These are phyloP conservation scores for Tolypocladium ovalisporum DNA, from an alignment of 2,329 filamentous ascomycete genomes.

Conservation along the genomic window DNA sequence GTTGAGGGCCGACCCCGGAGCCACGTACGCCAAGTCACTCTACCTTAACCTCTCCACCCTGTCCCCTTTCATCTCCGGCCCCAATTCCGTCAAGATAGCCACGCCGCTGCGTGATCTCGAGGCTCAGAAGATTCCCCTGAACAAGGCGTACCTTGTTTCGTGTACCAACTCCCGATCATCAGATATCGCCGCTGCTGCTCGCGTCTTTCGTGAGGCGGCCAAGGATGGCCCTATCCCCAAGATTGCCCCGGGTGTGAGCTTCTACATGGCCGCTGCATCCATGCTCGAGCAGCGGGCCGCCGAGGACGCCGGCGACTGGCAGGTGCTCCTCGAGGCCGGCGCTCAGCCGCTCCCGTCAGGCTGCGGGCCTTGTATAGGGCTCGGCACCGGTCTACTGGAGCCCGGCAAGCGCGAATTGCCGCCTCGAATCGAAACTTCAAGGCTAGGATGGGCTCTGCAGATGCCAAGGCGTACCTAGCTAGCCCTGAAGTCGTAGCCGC, in stretches of 20 bases:
- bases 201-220: conserved; percentile 70
- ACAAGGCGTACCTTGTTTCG: conserved; percentile 80
- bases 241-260: conserved; percentile 63
- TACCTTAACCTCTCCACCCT: conserved; percentile 76
- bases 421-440: conserved; percentile 86
- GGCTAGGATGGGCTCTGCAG: conserved; percentile 62
- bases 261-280: conserved; percentile 85
- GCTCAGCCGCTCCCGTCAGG: conserved; percentile 47
- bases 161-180: conserved; percentile 82
- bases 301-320: conserved; percentile 75
- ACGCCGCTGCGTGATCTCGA: conserved; percentile 68
- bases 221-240: conserved; percentile 53
- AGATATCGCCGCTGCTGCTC: conserved; percentile 71
- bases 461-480: conserved; percentile 71
- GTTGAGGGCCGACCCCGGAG: conserved; percentile 61
- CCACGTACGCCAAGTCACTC: conserved; percentile 72
- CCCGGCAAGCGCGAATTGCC: conserved; percentile 73
- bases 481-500: conserved; percentile 89
- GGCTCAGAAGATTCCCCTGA: conserved; percentile 59
- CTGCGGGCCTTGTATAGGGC: conserved; percentile 79
- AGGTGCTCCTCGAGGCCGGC: conserved; percentile 39
- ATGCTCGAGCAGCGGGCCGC: conserved; percentile 62
- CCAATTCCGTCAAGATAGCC: conserved; percentile 82
- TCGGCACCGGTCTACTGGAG: conserved; percentile 68
- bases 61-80: conserved; percentile 74